A percentile compares a stretch with the other conserved stretches of the same genome.
Evolutionary conservation across 1,284 basidiomycete species (phyloP).

Genomic region (Trichosporon faecale): DNA sequence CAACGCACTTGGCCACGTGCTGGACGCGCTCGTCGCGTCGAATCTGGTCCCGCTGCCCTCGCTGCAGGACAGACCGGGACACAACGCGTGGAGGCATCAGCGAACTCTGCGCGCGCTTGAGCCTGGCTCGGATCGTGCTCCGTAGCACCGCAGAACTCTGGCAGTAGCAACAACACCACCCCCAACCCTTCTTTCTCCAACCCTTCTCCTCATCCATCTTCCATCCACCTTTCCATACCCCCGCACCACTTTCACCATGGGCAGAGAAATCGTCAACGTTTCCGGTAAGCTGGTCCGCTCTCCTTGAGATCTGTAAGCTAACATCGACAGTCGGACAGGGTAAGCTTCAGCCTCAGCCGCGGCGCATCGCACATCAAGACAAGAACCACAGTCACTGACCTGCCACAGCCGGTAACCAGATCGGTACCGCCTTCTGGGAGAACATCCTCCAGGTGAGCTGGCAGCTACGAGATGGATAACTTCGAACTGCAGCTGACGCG

Average conservation of each 20-base stretch:
- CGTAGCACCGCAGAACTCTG: not conserved
- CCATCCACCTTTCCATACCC: not conserved
- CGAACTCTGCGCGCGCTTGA: not conserved
- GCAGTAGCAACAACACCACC: constrained; percentile 1
- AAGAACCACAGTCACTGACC: not conserved
- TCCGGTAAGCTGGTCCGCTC: constrained; percentile 31
- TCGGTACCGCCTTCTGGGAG: constrained; percentile 50
- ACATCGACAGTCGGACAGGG: constrained; percentile 30
- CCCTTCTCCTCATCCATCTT: not conserved
- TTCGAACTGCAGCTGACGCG: constrained; percentile 16
- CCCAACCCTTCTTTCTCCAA: not conserved
- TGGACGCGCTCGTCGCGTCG: not conserved
- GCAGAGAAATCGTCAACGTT: constrained; percentile 45
- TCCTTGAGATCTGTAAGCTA: constrained; percentile 11
- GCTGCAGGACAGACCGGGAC: not conserved
- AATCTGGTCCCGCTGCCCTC: constrained; percentile 1
- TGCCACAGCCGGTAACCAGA: constrained; percentile 46
- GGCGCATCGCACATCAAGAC: not conserved
- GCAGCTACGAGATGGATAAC: not conserved
- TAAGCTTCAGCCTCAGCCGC: constrained; percentile 15
- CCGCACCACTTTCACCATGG: constrained; percentile 28
- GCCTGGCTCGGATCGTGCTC: constrained; percentile 9
- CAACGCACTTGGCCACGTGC: not conserved
- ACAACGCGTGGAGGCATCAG: constrained; percentile 7
- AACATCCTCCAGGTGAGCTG: constrained; percentile 42